Evolutionary conservation across 2,329 filamentous ascomycete species (phyloP).

Genomic region (Neoscytalidium dimidiatum): DNA sequence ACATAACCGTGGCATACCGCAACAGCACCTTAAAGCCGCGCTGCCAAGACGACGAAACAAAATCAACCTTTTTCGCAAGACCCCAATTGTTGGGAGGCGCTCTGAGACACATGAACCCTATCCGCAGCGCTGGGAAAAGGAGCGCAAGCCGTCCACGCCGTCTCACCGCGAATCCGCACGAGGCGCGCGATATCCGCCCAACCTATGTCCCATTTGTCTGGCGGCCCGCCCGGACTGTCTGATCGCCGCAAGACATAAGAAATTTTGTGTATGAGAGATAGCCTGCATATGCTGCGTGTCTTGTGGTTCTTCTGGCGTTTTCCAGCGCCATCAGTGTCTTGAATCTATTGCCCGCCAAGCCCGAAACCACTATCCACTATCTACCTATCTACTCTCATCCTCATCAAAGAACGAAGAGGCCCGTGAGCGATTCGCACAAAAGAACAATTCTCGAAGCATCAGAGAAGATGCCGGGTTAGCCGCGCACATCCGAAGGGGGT

Average conservation of each 20-base stretch:
- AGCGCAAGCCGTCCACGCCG: not conserved
- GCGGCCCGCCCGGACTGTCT: not conserved
- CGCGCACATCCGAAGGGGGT: not conserved
- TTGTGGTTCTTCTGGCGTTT: not conserved
- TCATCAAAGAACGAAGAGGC: not conserved
- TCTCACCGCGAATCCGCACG: not conserved
- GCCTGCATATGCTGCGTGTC: not conserved
- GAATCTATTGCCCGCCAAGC: conserved; percentile 2
- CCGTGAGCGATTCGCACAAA: not conserved
- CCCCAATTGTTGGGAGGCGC: conserved; percentile 3
- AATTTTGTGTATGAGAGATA: no score
- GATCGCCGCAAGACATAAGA: conserved; percentile 1
- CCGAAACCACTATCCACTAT: not conserved
- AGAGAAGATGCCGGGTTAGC: not conserved
- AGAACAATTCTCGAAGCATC: not conserved
- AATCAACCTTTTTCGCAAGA: not conserved
- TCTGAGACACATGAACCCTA: conserved; percentile 13
- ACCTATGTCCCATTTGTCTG: not conserved
- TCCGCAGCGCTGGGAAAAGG: not conserved
- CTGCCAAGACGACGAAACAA: not conserved
- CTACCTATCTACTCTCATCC: not conserved
- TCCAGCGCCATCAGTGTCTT: not conserved
- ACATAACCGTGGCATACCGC: not conserved
- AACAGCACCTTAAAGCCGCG: not conserved
- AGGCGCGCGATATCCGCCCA: not conserved